phyloP scores from a whole-genome alignment of 2,329 filamentous ascomycete species.

The Tolypocladium amazonense region DNA sequence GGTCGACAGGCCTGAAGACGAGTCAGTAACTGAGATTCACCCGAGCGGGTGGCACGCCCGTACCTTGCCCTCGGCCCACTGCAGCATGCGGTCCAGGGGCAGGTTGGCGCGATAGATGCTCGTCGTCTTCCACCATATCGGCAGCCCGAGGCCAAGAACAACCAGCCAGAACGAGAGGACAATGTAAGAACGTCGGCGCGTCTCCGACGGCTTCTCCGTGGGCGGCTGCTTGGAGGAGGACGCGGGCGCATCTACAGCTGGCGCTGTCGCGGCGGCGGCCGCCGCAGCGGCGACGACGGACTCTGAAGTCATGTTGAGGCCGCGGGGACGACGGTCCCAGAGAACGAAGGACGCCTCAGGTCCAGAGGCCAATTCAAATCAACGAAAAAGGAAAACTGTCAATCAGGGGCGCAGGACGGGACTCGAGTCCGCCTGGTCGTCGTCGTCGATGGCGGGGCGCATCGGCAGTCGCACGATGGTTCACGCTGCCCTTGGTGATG shows the following conservation, averaged over 20 bases:
- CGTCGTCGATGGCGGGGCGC: not conserved
- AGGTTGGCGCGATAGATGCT: constrained; percentile 80
- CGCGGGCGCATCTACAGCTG: constrained; percentile 2
- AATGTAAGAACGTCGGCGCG: constrained; percentile 60
- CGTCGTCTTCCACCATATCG: constrained; percentile 94
- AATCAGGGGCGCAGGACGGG: not conserved
- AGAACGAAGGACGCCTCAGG: not conserved
- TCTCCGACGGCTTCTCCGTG: constrained; percentile 61
- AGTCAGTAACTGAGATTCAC: constrained; percentile 1
- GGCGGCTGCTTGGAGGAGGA: constrained; percentile 42
- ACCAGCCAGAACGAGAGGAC: constrained; percentile 87
- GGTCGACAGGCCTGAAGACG: constrained; percentile 64
- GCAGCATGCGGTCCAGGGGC: constrained; percentile 67
- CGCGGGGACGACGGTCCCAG: not conserved
- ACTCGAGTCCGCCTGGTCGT: not conserved
- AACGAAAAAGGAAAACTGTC: not conserved
- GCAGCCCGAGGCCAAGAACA: constrained; percentile 71
- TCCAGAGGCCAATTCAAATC: no score
- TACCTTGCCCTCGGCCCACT: constrained; percentile 1
- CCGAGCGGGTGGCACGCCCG: not conserved
- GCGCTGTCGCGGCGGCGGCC: constrained; percentile 7
- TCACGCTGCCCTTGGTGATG: not conserved
- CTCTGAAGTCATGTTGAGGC: constrained; percentile 9
- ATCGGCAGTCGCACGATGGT: not conserved
- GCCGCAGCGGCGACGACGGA: constrained; percentile 3